Conservation (phyloP, 1,139 yeast species). For the Suhomyces bokatorum region DNA sequence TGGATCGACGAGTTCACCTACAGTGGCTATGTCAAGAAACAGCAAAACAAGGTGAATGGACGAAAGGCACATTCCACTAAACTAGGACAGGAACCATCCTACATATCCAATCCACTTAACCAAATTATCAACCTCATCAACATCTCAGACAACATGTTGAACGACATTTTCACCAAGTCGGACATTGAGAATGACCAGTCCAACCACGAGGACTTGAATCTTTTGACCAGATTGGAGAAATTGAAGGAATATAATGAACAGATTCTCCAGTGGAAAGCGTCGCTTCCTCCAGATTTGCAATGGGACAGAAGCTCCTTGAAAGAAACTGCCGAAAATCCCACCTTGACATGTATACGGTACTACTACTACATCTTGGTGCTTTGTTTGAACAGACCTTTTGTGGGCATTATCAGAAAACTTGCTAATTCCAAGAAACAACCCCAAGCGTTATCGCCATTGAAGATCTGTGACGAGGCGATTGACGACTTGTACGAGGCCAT, state of each 20-base stretch:
- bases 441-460: conserved; percentile 15
- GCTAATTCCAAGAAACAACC: conserved; percentile 10
- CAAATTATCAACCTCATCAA: conserved; percentile 50
- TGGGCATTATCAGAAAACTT: conserved; percentile 27
- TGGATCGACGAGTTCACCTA: conserved; percentile 54
- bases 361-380: conserved; percentile 58
- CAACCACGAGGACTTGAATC: conserved; percentile 30
- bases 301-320: conserved; percentile 49
- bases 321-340: conserved; percentile 50
- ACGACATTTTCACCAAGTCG: conserved; percentile 49
- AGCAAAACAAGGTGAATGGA: conserved; percentile 16
- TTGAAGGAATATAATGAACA: conserved; percentile 47
- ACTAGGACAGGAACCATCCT: conserved; percentile 26
- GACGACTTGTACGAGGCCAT: conserved; percentile 45
- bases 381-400: conserved; percentile 61
- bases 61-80: not conserved
- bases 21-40: conserved; percentile 18
- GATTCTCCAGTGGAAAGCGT: conserved; percentile 51
- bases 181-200: conserved; percentile 20
- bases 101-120: conserved; percentile 50
- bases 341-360: conserved; percentile 53
- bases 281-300: conserved; percentile 48
- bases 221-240: conserved; percentile 39
- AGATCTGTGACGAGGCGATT: conserved; percentile 42
- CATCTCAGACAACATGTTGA: conserved; percentile 54